phyloP scores from a whole-genome alignment of 495 filamentous ascomycete species.

The Chlorociboria aeruginascens region DNA sequence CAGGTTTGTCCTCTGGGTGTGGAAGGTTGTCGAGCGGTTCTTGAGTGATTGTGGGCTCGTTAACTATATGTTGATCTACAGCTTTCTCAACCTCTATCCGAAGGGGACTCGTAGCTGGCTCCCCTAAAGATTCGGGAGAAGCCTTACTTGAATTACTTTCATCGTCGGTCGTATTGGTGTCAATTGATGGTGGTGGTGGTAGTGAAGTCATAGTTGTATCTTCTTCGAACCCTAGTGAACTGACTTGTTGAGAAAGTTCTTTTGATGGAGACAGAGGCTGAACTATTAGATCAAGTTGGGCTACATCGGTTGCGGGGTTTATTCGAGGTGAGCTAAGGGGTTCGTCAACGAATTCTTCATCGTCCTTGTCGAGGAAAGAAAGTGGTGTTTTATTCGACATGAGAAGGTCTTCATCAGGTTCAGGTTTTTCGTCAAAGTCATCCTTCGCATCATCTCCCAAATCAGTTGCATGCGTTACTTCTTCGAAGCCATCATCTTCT shows the following conservation, averaged over 20 bases:
- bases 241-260: conserved; percentile 16
- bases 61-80: not conserved
- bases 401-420: conserved; percentile 12
- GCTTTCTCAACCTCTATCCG: not conserved
- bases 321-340: conserved; percentile 48
- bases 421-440: conserved; percentile 32
- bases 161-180: conserved; percentile 1
- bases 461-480: conserved; percentile 62
- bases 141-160: not conserved
- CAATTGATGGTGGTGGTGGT: conserved; percentile 6
- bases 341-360: conserved; percentile 62
- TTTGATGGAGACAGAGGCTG: conserved; percentile 38
- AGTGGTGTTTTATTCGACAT: conserved; percentile 12
- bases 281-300: conserved; percentile 31
- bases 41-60: not conserved
- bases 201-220: conserved; percentile 16
- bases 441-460: conserved; percentile 50
- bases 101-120: not conserved
- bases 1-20: conserved; percentile 54
- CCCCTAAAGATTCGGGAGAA: conserved; percentile 7
- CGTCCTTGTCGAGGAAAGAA: conserved; percentile 39
- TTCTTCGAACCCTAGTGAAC: conserved; percentile 9
- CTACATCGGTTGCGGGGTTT: conserved; percentile 27
- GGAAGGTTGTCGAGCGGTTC: conserved; percentile 18
- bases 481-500: conserved; percentile 93